Evolutionary conservation across 2,329 filamentous ascomycete species (phyloP), one percentile per base, ranked within the genome.

Genomic region (Nothophoma quercina): DNA sequence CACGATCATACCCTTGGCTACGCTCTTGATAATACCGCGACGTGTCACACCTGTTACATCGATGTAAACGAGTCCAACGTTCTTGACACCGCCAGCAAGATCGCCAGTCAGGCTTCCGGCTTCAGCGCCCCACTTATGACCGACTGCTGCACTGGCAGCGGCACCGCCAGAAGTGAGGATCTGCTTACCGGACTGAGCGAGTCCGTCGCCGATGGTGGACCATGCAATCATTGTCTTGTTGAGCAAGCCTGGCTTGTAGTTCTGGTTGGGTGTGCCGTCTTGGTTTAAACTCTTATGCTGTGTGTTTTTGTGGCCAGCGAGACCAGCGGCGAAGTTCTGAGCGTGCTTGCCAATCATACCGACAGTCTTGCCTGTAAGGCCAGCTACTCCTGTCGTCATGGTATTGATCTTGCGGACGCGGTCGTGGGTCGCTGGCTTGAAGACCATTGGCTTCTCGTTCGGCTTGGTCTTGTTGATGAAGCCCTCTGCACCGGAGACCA

Each of bases 161-260:
- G 83, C 81, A 3, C 90, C 88, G 2, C 88, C 85, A 8, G 88
- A 87, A 4, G 83, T 85, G 23, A 99, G 81, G 23, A 99, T 79
- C 57, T 86, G 90, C 45, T 88, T 88, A 1, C 91, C 90, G 1
- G 91, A 89, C 63, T 96, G 88, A 62, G 96, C 93, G 52, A 98
- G 89, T 29, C 95, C 95, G 67, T 99, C 95, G 19, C 92, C 90
- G 35, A 99, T 85, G 0, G 95, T 99, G 30, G 89, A 91, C 74
- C 98, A 98, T 0, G 95, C 95, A 79, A 99, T 98, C 79, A 99
- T 80, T 58, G 88, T 92, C 81, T 96, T 97, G 78, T 99, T 99
- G 61, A 99, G 78, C 23, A 99, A 78, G 5, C 95, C 93, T 0
- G 95, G 93, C 76, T 96, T 96, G 77, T 95, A 96, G 15, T 79